Conservation (phyloP, 2,329 filamentous ascomycete species). For the Proliferodiscus dingleyae region DNA sequence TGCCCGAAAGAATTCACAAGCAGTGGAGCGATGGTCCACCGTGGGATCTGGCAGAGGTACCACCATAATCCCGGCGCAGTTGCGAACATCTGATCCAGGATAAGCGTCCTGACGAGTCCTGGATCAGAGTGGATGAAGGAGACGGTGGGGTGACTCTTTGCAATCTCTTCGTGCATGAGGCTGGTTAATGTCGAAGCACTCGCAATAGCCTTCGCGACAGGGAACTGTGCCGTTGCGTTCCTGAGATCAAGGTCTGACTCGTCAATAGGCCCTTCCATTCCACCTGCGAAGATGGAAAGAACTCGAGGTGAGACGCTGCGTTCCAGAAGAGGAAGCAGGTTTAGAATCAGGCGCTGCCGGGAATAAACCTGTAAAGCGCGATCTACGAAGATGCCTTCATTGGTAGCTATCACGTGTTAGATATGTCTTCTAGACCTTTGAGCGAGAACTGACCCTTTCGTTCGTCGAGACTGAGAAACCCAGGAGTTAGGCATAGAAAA, state of each 20-base stretch:
- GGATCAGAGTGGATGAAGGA: constrained; percentile 36
- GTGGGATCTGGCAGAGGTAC: constrained; percentile 6
- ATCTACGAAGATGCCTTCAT: constrained; percentile 48
- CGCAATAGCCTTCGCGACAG: constrained; percentile 33
- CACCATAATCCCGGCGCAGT: constrained; percentile 19
- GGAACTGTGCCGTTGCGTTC: constrained; percentile 27
- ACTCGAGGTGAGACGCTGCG: constrained; percentile 44
- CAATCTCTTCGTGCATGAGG: constrained; percentile 42
- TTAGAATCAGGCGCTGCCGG: constrained; percentile 48
- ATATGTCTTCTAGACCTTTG: not conserved
- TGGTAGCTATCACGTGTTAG: constrained; percentile 33
- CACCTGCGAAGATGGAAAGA: constrained; percentile 45
- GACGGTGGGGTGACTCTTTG: constrained; percentile 37
- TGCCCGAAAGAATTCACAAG: constrained; percentile 20
- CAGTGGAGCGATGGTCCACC: constrained; percentile 20
- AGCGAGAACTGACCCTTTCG: constrained; percentile 4
- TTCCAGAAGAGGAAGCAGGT: constrained; percentile 51
- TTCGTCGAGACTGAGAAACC: constrained; percentile 33
- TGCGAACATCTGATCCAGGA: constrained; percentile 28
- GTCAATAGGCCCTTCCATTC: constrained; percentile 45
- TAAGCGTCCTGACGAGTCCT: constrained; percentile 18
- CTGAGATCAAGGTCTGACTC: constrained; percentile 38
- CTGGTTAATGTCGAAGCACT: constrained; percentile 45
- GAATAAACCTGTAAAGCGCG: constrained; percentile 49
- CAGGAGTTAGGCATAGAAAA: constrained; percentile 47